Evolutionary conservation across 768 basidiomycete genomes (phyloP).

Genomic region (Lanmaoa pseudosensibilis): DNA sequence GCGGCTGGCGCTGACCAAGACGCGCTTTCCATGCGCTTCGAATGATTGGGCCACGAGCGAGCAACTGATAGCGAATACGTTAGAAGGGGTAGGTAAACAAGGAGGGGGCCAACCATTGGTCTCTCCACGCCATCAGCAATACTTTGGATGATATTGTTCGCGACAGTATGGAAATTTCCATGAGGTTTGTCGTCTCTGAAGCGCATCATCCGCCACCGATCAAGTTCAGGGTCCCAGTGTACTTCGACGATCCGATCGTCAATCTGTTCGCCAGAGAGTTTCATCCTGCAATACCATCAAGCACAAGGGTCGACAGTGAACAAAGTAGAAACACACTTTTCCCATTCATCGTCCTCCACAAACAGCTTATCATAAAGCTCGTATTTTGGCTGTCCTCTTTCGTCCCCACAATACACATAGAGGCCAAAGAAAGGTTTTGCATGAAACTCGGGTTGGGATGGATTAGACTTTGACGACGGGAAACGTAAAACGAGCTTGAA

Average conservation of each 20-base stretch:
- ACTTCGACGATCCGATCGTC: slow-evolving; percentile 96
- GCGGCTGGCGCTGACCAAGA: slow-evolving; percentile 37
- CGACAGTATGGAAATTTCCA: slow-evolving; percentile 84
- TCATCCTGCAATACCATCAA: slow-evolving; percentile 58
- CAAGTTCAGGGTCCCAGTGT: slow-evolving; percentile 71
- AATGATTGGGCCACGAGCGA: slow-evolving; percentile 61
- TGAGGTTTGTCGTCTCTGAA: slow-evolving; percentile 93
- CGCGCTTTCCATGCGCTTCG: slow-evolving; percentile 77
- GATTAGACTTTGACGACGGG: slow-evolving; percentile 58
- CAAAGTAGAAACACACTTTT: slow-evolving; percentile 55
- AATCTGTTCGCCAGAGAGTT: slow-evolving; percentile 77
- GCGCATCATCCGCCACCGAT: slow-evolving; percentile 86
- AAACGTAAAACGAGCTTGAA: slow-evolving; percentile 96
- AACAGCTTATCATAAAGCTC: slow-evolving; percentile 85
- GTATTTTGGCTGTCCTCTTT: slow-evolving; percentile 55
- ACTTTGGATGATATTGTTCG: slow-evolving; percentile 85
- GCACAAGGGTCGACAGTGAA: background rate
- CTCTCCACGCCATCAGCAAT: slow-evolving; percentile 95
- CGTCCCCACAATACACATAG: slow-evolving; percentile 78
- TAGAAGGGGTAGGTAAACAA: slow-evolving; percentile 7
- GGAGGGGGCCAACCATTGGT: slow-evolving; percentile 58
- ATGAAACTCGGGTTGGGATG: slow-evolving; percentile 68
- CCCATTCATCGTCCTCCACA: slow-evolving; percentile 91
- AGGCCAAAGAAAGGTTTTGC: slow-evolving; percentile 87
- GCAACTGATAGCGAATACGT: slow-evolving; percentile 49